Percentiles rank a stretch among this genome's conserved stretches.
Conservation (phyloP, 495 filamentous ascomycete species). For the Terfezia claveryi region DNA sequence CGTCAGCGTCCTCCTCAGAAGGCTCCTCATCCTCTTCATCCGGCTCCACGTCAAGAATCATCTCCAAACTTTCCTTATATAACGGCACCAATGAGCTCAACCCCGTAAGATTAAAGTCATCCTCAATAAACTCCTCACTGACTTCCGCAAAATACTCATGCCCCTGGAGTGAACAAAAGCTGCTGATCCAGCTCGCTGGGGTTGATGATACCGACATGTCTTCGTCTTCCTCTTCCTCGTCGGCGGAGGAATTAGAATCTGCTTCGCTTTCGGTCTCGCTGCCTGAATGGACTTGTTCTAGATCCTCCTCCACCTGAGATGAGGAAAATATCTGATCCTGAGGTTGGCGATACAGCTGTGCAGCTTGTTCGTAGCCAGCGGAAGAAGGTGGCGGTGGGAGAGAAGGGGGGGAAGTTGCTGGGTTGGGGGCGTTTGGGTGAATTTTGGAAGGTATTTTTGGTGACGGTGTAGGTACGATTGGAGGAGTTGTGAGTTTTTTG, state of each 20-base stretch:
- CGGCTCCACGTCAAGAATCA: constrained; percentile 96
- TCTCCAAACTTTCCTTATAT: constrained; percentile 94
- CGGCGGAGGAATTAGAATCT: background rate
- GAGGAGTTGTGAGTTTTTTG: too few relatives aligned
- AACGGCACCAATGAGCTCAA: constrained; percentile 87
- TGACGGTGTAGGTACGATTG: background rate
- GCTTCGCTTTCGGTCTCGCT: background rate
- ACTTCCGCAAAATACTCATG: constrained; percentile 99
- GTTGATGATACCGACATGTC: constrained; percentile 47
- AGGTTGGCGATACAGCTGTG: background rate
- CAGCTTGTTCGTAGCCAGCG: background rate
- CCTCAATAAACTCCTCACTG: constrained; percentile 95
- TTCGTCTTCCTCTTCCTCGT: background rate
- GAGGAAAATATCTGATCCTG: background rate
- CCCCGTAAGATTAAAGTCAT: constrained; percentile 97
- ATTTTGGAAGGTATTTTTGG: background rate
- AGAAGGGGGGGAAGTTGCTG: background rate
- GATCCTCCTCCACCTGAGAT: background rate
- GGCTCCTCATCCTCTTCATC: constrained; percentile 69
- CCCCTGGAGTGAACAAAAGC: constrained; percentile 82
- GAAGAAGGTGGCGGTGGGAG: background rate
- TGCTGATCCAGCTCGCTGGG: constrained; percentile 90
- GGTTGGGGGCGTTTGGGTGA: background rate
- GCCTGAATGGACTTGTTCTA: background rate
- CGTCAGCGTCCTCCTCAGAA: constrained; percentile 50